Percentiles rank a stretch among this genome's conserved stretches.
phyloP scores from a whole-genome alignment of 2,329 filamentous ascomycete genomes.

The Penicillium psychrosexuale region DNA sequence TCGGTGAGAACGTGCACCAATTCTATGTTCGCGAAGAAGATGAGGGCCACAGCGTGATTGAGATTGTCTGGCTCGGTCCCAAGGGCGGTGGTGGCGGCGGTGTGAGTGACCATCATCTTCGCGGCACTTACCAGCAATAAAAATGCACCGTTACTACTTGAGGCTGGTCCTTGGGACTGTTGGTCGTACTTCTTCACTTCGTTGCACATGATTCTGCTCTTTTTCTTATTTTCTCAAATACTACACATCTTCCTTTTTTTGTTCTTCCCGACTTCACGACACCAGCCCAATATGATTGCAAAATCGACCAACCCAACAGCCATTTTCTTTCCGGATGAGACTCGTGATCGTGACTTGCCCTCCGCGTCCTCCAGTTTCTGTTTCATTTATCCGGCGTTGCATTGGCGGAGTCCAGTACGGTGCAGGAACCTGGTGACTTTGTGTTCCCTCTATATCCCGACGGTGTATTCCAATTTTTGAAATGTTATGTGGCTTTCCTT shows the following conservation, averaged over 20 bases:
- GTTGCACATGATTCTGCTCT: constrained; percentile 37
- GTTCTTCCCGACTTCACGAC: constrained; percentile 16
- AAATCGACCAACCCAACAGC: constrained; percentile 12
- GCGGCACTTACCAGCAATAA: constrained; percentile 30
- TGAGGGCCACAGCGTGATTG: constrained; percentile 43
- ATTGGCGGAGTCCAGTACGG: constrained; percentile 36
- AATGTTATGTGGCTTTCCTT: constrained; percentile 8
- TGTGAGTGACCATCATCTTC: constrained; percentile 30
- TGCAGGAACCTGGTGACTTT: constrained; percentile 34
- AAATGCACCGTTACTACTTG: constrained; percentile 14
- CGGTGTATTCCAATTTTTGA: constrained; percentile 10
- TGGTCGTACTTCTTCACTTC: constrained; percentile 28
- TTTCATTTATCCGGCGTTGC: constrained; percentile 39
- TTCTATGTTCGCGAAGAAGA: constrained; percentile 42
- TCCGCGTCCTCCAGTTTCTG: constrained; percentile 27
- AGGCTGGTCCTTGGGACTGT: constrained; percentile 37
- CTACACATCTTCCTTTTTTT: constrained; percentile 13
- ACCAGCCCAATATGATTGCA: constrained; percentile 14
- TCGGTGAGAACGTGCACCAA: constrained; percentile 45
- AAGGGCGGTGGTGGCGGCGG: constrained; percentile 38
- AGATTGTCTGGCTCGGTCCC: constrained; percentile 45
- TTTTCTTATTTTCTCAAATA: constrained; percentile 17
- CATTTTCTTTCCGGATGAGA: constrained; percentile 21
- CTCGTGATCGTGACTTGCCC: constrained; percentile 21
- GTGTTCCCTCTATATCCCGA: constrained; percentile 27